Percentiles rank a stretch among this genome's conserved stretches.
phyloP scores from a whole-genome alignment of 345 rosid genomes.

The Microcos paniculata region DNA sequence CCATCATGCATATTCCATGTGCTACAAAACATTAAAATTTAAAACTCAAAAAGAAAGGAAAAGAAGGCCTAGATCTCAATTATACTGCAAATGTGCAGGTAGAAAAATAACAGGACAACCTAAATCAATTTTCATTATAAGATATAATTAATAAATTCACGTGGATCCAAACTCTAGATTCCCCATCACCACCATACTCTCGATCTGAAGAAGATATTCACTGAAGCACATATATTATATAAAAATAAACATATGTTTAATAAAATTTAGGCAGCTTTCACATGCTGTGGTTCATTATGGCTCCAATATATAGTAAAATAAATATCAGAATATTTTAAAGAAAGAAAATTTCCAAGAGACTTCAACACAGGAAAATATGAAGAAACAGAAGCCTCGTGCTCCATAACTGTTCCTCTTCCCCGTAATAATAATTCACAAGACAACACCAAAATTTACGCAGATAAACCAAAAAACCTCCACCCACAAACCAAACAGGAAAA shows the following conservation, averaged over 20 bases:
- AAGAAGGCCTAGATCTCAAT: neutral
- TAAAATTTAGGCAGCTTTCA: neutral
- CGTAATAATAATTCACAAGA: neutral
- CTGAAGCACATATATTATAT: slow-evolving; percentile 11
- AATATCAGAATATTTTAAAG: neutral
- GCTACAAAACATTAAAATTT: neutral
- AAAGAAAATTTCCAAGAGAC: neutral
- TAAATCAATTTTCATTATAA: neutral
- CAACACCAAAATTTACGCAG: neutral
- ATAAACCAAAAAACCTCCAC: neutral
- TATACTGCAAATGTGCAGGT: neutral
- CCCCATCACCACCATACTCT: neutral
- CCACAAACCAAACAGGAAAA: neutral
- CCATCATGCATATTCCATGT: neutral
- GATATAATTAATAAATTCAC: neutral
- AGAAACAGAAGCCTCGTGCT: neutral
- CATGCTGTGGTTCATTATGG: neutral
- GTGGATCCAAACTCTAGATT: neutral
- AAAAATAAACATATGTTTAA: neutral
- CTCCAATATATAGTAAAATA: neutral
- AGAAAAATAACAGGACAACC: neutral
- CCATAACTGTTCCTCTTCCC: neutral
- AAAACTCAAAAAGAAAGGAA: neutral
- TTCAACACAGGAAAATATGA: neutral
- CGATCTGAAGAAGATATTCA: slow-evolving; percentile 4